Evolutionary conservation across 495 filamentous ascomycete species (phyloP).

Genomic region (Aspergillus ellipticus): DNA sequence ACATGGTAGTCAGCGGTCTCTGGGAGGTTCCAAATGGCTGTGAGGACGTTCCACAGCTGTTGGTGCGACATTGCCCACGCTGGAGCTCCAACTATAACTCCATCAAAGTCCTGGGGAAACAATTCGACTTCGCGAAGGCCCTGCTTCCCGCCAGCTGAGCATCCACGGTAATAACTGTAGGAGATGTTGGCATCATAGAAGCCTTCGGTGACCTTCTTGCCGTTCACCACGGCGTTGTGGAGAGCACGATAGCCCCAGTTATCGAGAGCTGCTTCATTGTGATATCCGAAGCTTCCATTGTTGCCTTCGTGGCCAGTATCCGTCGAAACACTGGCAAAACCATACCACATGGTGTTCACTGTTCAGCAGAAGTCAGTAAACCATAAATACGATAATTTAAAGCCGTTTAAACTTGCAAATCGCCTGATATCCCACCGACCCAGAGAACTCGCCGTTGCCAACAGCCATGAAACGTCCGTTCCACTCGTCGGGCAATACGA

Average conservation of each 20-base stretch:
- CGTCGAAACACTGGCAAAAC: conserved; percentile 51
- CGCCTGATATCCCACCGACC: conserved; percentile 1
- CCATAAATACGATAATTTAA: too few relatives aligned
- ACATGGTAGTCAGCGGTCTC: conserved; percentile 3
- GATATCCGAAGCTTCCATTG: conserved; percentile 4
- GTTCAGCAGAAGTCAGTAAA: too few relatives aligned
- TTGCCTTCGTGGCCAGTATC: conserved; percentile 57
- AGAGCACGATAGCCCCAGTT: conserved; percentile 21
- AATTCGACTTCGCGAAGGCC: conserved; percentile 51
- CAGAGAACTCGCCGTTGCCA: conserved; percentile 9
- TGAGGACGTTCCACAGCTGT: conserved; percentile 6
- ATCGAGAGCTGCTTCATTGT: conserved; percentile 32
- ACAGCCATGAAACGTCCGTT: conserved; percentile 8
- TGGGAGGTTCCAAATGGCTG: conserved; percentile 5
- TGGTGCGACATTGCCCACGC: conserved; percentile 10
- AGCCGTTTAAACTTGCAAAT: too few relatives aligned
- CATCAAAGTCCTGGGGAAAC: conserved; percentile 42
- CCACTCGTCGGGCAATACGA: conserved; percentile 4
- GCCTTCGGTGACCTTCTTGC: conserved; percentile 27
- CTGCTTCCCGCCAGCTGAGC: conserved; percentile 58
- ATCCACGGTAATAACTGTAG: conserved; percentile 55
- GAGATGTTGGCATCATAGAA: conserved; percentile 42
- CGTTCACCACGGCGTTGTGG: conserved; percentile 20
- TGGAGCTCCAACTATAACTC: neutral
- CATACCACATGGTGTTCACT: conserved; percentile 32